phyloP scores from a whole-genome alignment of 352 stramenopile genomes.

The Phytophthora melonis region DNA sequence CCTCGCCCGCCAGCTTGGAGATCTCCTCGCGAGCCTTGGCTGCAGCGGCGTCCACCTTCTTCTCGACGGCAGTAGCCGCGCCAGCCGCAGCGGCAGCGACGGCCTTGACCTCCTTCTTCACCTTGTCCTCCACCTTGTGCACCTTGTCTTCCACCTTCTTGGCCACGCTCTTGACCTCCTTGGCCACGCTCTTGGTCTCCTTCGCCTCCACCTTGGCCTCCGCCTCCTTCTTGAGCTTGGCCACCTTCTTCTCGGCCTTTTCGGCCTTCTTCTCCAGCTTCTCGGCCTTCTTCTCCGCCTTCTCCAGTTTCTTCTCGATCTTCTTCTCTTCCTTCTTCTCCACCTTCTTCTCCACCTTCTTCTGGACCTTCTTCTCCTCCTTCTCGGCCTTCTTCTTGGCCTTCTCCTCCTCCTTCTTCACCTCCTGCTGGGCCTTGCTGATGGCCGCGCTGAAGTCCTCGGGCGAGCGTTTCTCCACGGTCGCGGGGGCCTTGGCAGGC shows the following conservation, averaged over 20 bases:
- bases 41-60: constrained; percentile 71
- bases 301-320: constrained; percentile 25
- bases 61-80: constrained; percentile 51
- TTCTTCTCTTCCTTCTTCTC: constrained; percentile 34
- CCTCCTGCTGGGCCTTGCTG: constrained; percentile 46
- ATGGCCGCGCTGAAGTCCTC: constrained; percentile 66
- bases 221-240: constrained; percentile 27
- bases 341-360: constrained; percentile 42
- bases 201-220: constrained; percentile 28
- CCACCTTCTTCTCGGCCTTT: constrained; percentile 34
- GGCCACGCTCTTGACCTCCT: constrained; percentile 31
- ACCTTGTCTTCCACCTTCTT: constrained; percentile 47
- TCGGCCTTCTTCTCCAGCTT: constrained; percentile 32
- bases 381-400: constrained; percentile 25
- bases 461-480: constrained; percentile 34
- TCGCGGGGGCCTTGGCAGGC: neutral
- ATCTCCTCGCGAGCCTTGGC: constrained; percentile 72
- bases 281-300: constrained; percentile 28
- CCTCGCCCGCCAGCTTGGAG: constrained; percentile 59
- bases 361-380: constrained; percentile 26
- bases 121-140: constrained; percentile 41
- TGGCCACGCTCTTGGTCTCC: constrained; percentile 32
- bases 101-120: constrained; percentile 48
- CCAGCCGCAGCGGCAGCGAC: constrained; percentile 29
- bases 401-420: constrained; percentile 38